Evolutionary conservation across 306 rosid genomes (phyloP), one percentile per base, ranked within the genome.

Genomic region (Medicago lupulina): DNA sequence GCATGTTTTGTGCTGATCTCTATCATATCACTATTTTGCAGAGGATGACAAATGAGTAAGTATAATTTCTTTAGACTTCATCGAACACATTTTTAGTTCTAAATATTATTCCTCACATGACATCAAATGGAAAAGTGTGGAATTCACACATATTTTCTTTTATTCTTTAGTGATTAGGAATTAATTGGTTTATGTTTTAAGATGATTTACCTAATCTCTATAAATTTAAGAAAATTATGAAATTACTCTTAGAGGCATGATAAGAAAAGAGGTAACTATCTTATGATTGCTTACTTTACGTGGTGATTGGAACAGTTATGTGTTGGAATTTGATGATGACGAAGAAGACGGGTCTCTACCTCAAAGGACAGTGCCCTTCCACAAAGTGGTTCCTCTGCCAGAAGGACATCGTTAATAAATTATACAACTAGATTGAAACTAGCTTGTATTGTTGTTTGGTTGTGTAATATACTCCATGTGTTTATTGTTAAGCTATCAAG

Each of bases 1-100:
- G 78, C 86, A 75, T 83, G 89, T 75, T 59, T 66, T 39, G 84
- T 71, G 83, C 4, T 66, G 64, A 81, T 82, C 39, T 80, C 51
- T 68, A 79, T 70, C 82, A 55, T 66, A 70, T 77, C 14, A 25
- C 76, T 74, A 49, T 43, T 76, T 74, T 77, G 81, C 96, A 95
- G 99, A 89, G 99, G 88, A 95, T 90, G 88, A 82, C 88, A 1
- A 97, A 95, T 8, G 99, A 95, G 99, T 95, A 89, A 92, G 99
- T 90, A 44, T 79, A 65, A 15, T 67, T 72, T 59, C 38, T 31
- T 61, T 40, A 62, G 38, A 15, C 70, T 84, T 28, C 10, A 69
- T n/a, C 25, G 36, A 57, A 44, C 60, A 19, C 8, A 47, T 68
- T 51, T 34, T 74, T 50, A 44, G 53, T 73, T 75, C 74, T 38